Percentiles rank a stretch among this genome's conserved stretches.
Conservation (phyloP, 768 basidiomycete genomes). For the Termitomyces sp. region DNA sequence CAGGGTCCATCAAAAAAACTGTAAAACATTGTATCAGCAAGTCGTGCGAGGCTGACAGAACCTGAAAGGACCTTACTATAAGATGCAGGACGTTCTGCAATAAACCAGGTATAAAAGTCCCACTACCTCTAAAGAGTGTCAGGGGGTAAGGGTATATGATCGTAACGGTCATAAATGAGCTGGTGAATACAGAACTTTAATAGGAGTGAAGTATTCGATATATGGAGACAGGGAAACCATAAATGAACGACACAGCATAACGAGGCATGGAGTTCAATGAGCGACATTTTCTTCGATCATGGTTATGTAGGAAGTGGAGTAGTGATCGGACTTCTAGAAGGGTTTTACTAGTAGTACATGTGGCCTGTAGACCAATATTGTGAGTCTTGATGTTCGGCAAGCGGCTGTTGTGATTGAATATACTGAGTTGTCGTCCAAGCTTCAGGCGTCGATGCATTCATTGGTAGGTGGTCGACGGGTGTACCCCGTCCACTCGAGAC, state of each 20-base stretch:
- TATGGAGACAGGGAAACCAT: neutral
- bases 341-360: slow-evolving; percentile 1
- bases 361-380: slow-evolving; percentile 11
- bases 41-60: neutral
- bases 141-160: slow-evolving; percentile 10
- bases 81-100: neutral
- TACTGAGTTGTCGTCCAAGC: slow-evolving; percentile 11
- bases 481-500: neutral
- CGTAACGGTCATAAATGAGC: slow-evolving; percentile 7
- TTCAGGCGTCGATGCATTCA: neutral
- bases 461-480: neutral
- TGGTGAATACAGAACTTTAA: neutral
- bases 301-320: neutral
- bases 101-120: slow-evolving; percentile 14
- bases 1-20: neutral
- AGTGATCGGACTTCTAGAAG: neutral
- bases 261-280: neutral
- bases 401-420: slow-evolving; percentile 2
- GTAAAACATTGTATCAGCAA: neutral
- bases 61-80: neutral
- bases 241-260: neutral
- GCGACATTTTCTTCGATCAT: neutral
- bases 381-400: slow-evolving; percentile 1
- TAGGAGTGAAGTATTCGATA: neutral
- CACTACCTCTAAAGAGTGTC: neutral